phyloP scores from a whole-genome alignment of 768 basidiomycete species.

The Mycena haematopus region DNA sequence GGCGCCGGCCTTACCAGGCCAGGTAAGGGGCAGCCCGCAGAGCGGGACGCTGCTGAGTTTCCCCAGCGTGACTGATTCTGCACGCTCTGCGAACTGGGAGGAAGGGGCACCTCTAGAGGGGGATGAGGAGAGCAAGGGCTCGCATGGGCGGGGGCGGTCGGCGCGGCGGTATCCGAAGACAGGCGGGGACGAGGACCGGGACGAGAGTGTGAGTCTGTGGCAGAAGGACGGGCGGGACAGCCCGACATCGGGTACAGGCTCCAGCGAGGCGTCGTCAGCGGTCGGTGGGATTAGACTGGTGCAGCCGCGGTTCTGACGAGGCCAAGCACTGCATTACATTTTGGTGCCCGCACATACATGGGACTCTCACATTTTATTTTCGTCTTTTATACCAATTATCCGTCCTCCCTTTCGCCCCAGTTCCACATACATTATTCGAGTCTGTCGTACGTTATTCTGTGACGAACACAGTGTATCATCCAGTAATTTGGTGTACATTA shows the following conservation, averaged over 20 bases:
- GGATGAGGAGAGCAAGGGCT: constrained; percentile 25
- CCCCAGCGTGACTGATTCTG: constrained; percentile 60
- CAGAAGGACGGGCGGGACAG: constrained; percentile 35
- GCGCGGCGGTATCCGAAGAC: constrained; percentile 56
- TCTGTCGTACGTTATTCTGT: neutral
- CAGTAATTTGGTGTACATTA: neutral
- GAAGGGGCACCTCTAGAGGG: constrained; percentile 33
- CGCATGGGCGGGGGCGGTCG: constrained; percentile 40
- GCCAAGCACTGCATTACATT: neutral
- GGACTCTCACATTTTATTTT: constrained; percentile 5
- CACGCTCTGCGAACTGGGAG: constrained; percentile 48
- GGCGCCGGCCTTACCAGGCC: constrained; percentile 4
- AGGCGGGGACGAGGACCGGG: constrained; percentile 59
- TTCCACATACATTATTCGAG: constrained; percentile 3
- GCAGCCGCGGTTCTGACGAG: constrained; percentile 33
- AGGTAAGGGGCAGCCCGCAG: constrained; percentile 31
- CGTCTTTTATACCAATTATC: constrained; percentile 2
- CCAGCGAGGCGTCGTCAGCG: constrained; percentile 12
- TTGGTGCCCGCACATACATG: neutral
- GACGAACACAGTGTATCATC: neutral
- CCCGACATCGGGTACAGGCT: constrained; percentile 25
- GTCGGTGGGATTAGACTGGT: constrained; percentile 50
- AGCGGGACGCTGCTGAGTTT: constrained; percentile 52
- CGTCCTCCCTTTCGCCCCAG: neutral
- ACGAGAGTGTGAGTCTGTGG: constrained; percentile 68